Base-by-base conservation (phyloP, 192 early-diverging fungal genomes). In the Obelidium mucronatum region DNA sequence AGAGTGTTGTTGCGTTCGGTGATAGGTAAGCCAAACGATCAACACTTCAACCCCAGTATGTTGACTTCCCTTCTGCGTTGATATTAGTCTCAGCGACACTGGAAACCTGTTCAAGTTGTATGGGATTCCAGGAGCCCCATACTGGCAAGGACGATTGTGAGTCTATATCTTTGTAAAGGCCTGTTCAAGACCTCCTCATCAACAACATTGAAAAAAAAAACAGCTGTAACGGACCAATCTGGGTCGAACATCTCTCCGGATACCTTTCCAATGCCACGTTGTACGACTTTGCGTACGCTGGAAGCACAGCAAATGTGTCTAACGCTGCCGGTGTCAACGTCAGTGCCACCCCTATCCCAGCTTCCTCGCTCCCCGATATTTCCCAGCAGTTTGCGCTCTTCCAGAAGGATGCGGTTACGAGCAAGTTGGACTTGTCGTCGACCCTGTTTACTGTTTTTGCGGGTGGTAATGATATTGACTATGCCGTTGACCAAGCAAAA, bases 21-120 rank as follows among this genome's bases (percentile, higher is more conserved):
- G n/a, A n/a, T n/a, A n/a, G n/a, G n/a, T n/a, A n/a, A n/a, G n/a
- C n/a, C n/a, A n/a, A n/a, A n/a, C n/a, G n/a, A n/a, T n/a, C n/a
- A n/a, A n/a, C n/a, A n/a, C n/a, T n/a, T n/a, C n/a, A n/a, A n/a
- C n/a, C n/a, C n/a, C n/a, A n/a, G n/a, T n/a, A n/a, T n/a, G n/a
- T n/a, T n/a, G n/a, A n/a, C n/a, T n/a, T n/a, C n/a, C n/a, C n/a
- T n/a, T n/a, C n/a, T n/a, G n/a, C n/a, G n/a, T n/a, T n/a, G 79
- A 73, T 35, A 40, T 88, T 40, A 89, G 87, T 2, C 79, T 79
- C 75, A 78, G 75, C 17, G 88, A 90, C 73, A 83, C 55, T 31
- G 88, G 84, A 48, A 81, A 83, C 34, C 78, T 77, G 1, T 84
- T 67, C 51, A 39, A 31, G 3, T 44, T 77, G 19, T 54, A 39